These are phyloP conservation scores for Trichomonas gallinae DNA, from an alignment of 208 protist genomes.

Conservation along the genomic window DNA sequence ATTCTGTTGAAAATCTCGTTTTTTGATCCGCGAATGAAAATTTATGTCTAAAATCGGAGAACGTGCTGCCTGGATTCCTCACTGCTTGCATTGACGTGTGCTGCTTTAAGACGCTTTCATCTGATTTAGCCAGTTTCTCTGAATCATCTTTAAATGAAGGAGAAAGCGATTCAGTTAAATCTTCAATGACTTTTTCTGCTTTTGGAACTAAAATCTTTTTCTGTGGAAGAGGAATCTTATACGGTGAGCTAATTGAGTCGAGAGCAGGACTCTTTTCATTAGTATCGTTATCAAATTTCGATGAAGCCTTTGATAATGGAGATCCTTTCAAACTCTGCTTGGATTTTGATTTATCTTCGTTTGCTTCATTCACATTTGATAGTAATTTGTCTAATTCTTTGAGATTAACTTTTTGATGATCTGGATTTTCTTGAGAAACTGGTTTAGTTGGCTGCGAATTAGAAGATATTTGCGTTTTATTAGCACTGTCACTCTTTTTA, in stretches of 20 bases:
- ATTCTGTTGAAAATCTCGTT: not conserved
- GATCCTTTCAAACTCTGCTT: not conserved
- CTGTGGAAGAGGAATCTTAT: not conserved
- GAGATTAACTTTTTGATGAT: no score
- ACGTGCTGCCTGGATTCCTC: not conserved
- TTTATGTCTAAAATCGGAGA: not conserved
- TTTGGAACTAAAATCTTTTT: not conserved
- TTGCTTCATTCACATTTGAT: no score
- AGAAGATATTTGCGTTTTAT: not conserved
- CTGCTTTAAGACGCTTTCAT: not conserved
- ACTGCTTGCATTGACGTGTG: not conserved
- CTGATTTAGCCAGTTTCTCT: not conserved
- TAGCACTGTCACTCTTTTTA: not conserved
- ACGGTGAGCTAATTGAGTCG: no score
- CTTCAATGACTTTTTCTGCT: not conserved
- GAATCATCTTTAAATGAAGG: not conserved
- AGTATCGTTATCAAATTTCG: not conserved
- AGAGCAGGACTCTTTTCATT: not conserved
- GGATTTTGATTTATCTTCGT: no score
- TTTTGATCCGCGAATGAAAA: not conserved
- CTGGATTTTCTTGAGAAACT: no score
- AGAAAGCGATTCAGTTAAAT: not conserved
- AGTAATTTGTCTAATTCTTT: no score
- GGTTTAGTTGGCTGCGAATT: no score
- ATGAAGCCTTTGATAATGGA: not conserved